Base-by-base conservation (phyloP, 2,329 filamentous ascomycete genomes). In the Fonsecaea erecta region DNA sequence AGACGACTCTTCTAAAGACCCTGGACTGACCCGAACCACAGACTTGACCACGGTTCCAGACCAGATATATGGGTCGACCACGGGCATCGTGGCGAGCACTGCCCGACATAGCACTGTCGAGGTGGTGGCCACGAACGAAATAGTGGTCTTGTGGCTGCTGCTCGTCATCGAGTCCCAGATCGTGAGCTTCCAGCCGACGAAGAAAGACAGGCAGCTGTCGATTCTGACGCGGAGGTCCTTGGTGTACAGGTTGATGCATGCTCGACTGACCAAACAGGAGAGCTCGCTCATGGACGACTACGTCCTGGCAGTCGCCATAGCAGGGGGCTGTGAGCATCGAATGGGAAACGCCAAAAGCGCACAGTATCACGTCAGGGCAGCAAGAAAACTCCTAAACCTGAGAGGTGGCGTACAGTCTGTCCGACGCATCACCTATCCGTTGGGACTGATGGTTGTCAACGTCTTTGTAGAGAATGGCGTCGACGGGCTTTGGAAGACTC, bases 101-200 rank as follows among this genome's bases (percentile, higher is more conserved):
- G 28, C 48, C 24, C 53, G 54, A 9, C 21, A 58, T 32, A 30
- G 53, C 9, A 58, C 53, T 11, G 16, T 63, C 18, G 18, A 18
- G 11, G 54, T 63, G 9, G 28, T 63, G 18, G 43, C 40, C 18
- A 34, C 30, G 21, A 59, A 59, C 56, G 53, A 35, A 12, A 58
- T 63, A 12, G 54, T 53, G 14, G 24, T 56, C 18, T 40, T 58
- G 53, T 63, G 53, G 61, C 24, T 59, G 12, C 43, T 63, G 16
- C 61, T 59, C n/a, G 53, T 53, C 28, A 43, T 63, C 16, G 61
- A 63, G 30, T 59, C 61, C 16, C 54, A 63, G n/a, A 46, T 63
- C 43, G 54, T 59, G 37, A 63, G 43, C 24, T 63, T 58, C 24
- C 61, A 63, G 32, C 54, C 61, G 6, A 58, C 37, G 14, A 63